Percentiles rank a stretch among this genome's conserved stretches.
Evolutionary conservation across 257 asterid genomes (phyloP).

Genomic region (Solanum pinnatisectum): DNA sequence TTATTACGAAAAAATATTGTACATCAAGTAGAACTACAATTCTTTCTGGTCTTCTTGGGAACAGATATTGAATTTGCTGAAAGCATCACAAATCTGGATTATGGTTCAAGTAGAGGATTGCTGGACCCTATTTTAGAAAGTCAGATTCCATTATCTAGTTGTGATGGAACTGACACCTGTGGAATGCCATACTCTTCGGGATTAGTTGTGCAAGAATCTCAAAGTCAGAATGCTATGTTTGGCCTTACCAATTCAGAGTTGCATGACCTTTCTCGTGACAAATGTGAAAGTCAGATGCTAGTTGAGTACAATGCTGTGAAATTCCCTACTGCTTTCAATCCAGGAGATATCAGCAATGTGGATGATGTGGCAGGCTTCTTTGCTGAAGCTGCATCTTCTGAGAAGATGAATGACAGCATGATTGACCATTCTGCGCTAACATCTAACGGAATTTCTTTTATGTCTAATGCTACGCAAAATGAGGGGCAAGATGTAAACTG

Average conservation of each 20-base stretch:
- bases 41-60: neutral
- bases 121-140: conserved; percentile 40
- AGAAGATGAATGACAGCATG: conserved; percentile 28
- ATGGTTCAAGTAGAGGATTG: conserved; percentile 48
- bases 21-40: neutral
- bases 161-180: conserved; percentile 22
- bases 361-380: conserved; percentile 50
- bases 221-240: conserved; percentile 25
- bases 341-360: conserved; percentile 37
- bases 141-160: conserved; percentile 25
- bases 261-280: conserved; percentile 25
- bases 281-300: conserved; percentile 19
- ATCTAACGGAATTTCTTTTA: conserved; percentile 16
- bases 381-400: conserved; percentile 33
- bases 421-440: conserved; percentile 17
- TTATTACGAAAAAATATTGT: neutral
- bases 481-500: neutral
- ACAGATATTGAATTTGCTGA: conserved; percentile 73
- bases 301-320: conserved; percentile 32
- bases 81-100: conserved; percentile 50
- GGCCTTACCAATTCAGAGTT: conserved; percentile 21
- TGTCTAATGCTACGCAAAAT: conserved; percentile 25
- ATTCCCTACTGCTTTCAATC: conserved; percentile 32
- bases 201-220: conserved; percentile 27
- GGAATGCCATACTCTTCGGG: conserved; percentile 41